phyloP scores from a whole-genome alignment of 495 filamentous ascomycete species.

The Mytilinidion resinicola region DNA sequence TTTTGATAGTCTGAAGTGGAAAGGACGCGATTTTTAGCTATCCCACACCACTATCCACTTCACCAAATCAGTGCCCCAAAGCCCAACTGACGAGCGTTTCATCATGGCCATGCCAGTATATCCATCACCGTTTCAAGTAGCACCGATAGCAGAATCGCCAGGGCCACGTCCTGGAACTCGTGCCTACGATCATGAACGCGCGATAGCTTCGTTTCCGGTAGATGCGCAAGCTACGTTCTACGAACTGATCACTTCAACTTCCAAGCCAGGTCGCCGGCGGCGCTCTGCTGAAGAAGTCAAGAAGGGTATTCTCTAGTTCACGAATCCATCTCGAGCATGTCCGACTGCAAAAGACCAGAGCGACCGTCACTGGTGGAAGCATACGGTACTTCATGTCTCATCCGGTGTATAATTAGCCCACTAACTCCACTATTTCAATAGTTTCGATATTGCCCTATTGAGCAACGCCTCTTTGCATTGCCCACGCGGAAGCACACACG shows the following conservation, averaged over 20 bases:
- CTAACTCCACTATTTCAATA: too few relatives aligned
- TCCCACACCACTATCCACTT: background rate
- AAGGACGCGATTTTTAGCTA: too few relatives aligned
- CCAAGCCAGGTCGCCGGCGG: background rate
- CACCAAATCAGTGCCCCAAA: background rate
- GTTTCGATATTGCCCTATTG: background rate
- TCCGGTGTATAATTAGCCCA: too few relatives aligned
- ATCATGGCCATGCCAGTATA: background rate
- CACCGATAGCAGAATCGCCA: background rate
- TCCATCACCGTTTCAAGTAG: background rate
- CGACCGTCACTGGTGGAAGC: background rate
- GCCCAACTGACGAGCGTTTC: background rate
- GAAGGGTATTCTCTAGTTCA: background rate
- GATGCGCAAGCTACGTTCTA: background rate
- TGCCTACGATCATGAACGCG: background rate
- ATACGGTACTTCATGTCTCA: too few relatives aligned
- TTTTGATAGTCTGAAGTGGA: too few relatives aligned
- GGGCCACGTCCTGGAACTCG: background rate
- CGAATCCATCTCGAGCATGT: background rate
- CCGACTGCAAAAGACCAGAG: background rate
- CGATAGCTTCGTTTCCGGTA: background rate
- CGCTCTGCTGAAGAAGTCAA: background rate
- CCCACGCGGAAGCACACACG: background rate
- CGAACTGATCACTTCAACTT: background rate
- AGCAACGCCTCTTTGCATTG: background rate